These are phyloP conservation scores for Fusarium burgessii DNA, from an alignment of 2,329 filamentous ascomycete genomes.

Conservation along the genomic window DNA sequence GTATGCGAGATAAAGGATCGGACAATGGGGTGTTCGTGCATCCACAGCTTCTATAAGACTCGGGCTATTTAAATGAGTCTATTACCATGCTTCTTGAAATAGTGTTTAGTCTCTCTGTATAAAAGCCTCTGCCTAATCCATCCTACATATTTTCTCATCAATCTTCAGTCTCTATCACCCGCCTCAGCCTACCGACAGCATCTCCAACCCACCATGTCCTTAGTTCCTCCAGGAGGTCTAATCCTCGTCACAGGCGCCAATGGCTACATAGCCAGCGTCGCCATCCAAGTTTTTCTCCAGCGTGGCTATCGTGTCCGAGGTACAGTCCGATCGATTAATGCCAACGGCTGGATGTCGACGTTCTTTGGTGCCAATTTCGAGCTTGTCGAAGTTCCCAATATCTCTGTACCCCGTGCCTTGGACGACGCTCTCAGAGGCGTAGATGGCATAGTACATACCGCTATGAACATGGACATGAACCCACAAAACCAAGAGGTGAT, in stretches of 20 bases:
- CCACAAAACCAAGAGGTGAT: background rate
- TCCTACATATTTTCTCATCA: background rate
- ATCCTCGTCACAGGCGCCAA: background rate
- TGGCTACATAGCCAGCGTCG: background rate
- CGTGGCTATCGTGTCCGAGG: background rate
- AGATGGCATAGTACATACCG: background rate
- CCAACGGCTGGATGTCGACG: background rate
- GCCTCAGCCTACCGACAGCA: background rate
- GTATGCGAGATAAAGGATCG: no score
- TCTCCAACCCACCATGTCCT: background rate
- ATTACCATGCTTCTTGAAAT: background rate
- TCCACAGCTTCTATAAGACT: background rate
- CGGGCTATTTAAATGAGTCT: background rate
- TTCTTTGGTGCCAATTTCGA: background rate
- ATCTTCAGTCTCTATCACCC: background rate
- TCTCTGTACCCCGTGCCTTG: background rate
- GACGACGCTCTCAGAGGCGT: background rate
- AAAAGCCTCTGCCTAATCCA: background rate
- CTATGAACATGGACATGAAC: background rate
- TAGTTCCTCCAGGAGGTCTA: rapidly evolving
- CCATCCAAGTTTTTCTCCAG: background rate
- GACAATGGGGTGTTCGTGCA: no score
- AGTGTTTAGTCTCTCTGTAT: background rate
- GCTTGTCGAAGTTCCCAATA: background rate
- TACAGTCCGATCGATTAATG: background rate